Evolutionary conservation across 2,329 filamentous ascomycete species (phyloP).

Genomic region (Fusarium verrucosum): DNA sequence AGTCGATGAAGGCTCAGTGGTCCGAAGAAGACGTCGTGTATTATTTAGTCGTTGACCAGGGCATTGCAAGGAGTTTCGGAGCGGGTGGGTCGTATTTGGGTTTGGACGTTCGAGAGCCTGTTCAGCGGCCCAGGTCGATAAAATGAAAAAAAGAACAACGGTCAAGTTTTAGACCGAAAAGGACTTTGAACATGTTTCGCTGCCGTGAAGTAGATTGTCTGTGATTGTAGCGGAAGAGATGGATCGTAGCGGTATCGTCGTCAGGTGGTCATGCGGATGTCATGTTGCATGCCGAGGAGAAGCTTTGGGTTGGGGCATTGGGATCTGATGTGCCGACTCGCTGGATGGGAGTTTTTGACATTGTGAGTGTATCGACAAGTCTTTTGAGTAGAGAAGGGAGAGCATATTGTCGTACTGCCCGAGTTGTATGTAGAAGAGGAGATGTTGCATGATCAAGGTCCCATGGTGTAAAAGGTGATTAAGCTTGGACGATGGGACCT

Average conservation of each 20-base stretch:
- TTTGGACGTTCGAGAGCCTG: constrained; percentile 41
- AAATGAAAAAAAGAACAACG: constrained; percentile 36
- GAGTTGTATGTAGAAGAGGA: neutral
- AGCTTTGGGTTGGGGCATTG: constrained; percentile 21
- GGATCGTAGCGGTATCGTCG: neutral
- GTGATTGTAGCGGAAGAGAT: neutral
- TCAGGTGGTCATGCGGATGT: constrained; percentile 24
- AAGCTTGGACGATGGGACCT: constrained; percentile 32
- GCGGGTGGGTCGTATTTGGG: constrained; percentile 41
- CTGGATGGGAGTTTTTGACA: neutral
- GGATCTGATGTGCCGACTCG: constrained; percentile 3
- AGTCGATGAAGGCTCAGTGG: constrained; percentile 3
- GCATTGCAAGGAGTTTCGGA: constrained; percentile 53
- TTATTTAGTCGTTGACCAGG: constrained; percentile 43
- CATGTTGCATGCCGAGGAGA: constrained; percentile 28
- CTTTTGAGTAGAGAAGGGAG: neutral
- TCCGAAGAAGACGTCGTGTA: constrained; percentile 23
- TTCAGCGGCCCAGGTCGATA: constrained; percentile 38
- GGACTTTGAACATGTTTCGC: neutral
- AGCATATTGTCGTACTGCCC: neutral
- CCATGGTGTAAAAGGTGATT: constrained; percentile 14
- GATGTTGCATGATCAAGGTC: constrained; percentile 7
- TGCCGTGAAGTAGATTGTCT: neutral
- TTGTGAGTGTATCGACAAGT: too few relatives aligned
- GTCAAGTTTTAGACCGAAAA: constrained; percentile 33